These are phyloP conservation scores for Starmerella khaoyaiensis DNA, from an alignment of 805 yeast species.

Conservation along the genomic window DNA sequence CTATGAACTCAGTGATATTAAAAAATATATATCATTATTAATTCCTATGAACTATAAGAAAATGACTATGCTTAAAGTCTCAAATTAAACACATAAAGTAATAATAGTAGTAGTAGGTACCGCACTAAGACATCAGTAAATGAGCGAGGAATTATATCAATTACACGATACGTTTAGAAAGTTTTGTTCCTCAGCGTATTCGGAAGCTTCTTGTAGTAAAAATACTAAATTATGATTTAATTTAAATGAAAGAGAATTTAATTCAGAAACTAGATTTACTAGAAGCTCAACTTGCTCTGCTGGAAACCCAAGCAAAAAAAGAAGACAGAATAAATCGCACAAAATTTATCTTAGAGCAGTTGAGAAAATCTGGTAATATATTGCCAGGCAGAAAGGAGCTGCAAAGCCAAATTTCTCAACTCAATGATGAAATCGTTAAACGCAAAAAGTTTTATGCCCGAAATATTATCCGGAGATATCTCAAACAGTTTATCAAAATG, in stretches of 20 bases:
- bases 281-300: slow-evolving; percentile 26
- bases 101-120: too few species aligned
- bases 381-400: slow-evolving; percentile 15
- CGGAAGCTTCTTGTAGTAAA: too few species aligned
- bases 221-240: too few species aligned
- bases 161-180: too few species aligned
- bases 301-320: slow-evolving; percentile 12
- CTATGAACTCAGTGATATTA: too few species aligned
- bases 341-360: slow-evolving; percentile 20
- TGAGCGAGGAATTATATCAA: too few species aligned
- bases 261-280: slow-evolving; percentile 30
- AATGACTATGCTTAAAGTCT: too few species aligned
- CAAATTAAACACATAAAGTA: too few species aligned
- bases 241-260: slow-evolving; percentile 27
- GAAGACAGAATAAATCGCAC: slow-evolving; percentile 23
- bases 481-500: slow-evolving; percentile 25
- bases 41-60: too few species aligned
- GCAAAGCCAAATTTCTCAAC: slow-evolving; percentile 15
- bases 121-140: too few species aligned
- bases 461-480: slow-evolving; percentile 21
- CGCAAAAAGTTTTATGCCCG: slow-evolving; percentile 26
- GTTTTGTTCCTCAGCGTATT: too few species aligned
- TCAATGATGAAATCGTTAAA: slow-evolving; percentile 24
- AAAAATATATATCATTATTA: too few species aligned
- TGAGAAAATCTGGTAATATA: slow-evolving; percentile 7